Evolutionary conservation across 2,329 filamentous ascomycete species (phyloP), one percentile per base, ranked within the genome.

Genomic region (Dactylellina leptospora): DNA sequence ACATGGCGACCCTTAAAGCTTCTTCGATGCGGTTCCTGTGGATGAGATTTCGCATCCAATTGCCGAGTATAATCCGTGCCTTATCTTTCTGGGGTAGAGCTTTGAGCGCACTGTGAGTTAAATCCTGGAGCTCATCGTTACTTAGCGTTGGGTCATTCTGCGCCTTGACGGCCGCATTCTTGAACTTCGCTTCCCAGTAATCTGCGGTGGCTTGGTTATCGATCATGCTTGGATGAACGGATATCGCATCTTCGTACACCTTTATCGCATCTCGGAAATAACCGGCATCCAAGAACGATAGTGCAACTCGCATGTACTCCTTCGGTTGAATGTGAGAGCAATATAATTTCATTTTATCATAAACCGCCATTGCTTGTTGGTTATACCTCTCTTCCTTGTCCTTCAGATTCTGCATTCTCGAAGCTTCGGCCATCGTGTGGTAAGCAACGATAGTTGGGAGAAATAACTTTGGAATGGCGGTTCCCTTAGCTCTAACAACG

Each of bases 151-250:
- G 28, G 23, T 55, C 44, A 23, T 61, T 66, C 33, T 66, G 60
- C 4, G 60, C 69, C 20, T 66, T 48, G 10, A 73, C 55, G 4
- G 69, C 28, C 2, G 44, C 53, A 10, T 33, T n/a, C 23, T 56
- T 73, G 55, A 64, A 73, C 23, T 66, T 66, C 50, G 28, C 44
- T 9, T 71, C 66, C 66, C 66, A 71, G 38, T 71, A 71, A 28
- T 54, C 47, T 16, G 58, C 56, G 27, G 58, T 71, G 11, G 66
- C 58, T 18, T 60, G 56, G 23, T 71, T 58, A 25, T 71, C 66
- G 27, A 71, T 63, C 51, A 71, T 60, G 1, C 30, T 20, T 13
- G 66, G 54, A 40, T 73, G 53, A 18, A 54, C 55, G 2, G 59
- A 25, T 4, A 61, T 3, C 33, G 59, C 59, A 33, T 73, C 44